Base-by-base conservation (phyloP, 2,329 filamentous ascomycete genomes). In the Fusarium euwallaceae region DNA sequence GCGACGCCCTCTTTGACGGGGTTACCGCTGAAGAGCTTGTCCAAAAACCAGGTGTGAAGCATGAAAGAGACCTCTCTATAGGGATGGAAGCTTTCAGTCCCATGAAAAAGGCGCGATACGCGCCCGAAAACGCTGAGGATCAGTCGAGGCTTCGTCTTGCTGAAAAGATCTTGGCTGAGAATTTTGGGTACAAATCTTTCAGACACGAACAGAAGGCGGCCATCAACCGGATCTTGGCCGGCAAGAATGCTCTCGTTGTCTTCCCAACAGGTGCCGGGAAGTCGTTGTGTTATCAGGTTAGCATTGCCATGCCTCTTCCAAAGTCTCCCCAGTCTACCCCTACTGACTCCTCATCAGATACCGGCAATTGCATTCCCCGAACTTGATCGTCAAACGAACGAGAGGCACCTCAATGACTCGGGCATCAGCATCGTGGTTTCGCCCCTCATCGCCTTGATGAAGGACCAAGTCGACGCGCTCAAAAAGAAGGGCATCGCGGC, bases 401-500 rank as follows among this genome's bases (percentile, higher is more conserved):
- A 72, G 3, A 73, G 80, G 48, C 75, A 74, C 0, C 61, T 77
- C 1, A 79, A 78, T 3, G 82, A 84, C 20, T 79, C 82, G 12
- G 90, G 88, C 7, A 85, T 90, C 70, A 90, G 88, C 1, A 83
- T 91, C 7, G 87, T 90, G 4, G 87, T 90, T 2, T 90, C 87
- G 0, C 88, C 88, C 0, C 79, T 90, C 4, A 88, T 90, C 61
- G 88, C 88, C 2, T 76, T 91, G 63, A 90, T 90, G 88, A 91
- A 91, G 75, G 89, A 91, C 70, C 89, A 91, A 72, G 88, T 90
- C 0, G 89, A 91, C 72, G 86, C 86, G 2, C 81, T 91, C 22
- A 81, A 84, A 56, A 82, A 82, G 11, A 84, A 85, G 32, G 86
- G 86, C 1, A 85, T 91, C 11, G 76, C 84, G 11, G 90, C 89